Base-by-base conservation (phyloP, 1,284 basidiomycete species). In the Cerioporus squamosus region DNA sequence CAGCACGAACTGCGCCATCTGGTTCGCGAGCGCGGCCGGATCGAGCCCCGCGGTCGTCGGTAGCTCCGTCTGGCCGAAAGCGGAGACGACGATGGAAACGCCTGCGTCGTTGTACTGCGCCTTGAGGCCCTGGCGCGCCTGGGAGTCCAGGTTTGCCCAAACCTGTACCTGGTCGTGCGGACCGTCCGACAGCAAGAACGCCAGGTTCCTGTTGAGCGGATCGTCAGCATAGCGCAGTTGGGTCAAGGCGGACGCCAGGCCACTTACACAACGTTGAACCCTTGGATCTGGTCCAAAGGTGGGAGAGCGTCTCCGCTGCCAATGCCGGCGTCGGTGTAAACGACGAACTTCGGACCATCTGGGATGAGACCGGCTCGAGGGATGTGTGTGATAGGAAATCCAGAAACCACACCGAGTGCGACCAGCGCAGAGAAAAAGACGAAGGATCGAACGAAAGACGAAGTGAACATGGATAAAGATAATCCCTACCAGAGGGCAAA, bases 81-180 rank as follows among this genome's bases (percentile, higher is more conserved):
- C 76, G n/a, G 80, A 78, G 9, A 81, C 80, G 33, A 82, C 70
- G 24, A 83, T 62, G 48, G 76, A 79, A 63, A 82, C 77, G 6
- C 79, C 81, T 1, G 79, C 80, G 20, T 70, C 67, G 24, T 72
- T 71, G 62, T 83, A 83, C 51, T 77, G 69, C 8, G 73, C 65
- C 52, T 80, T 72, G 66, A 80, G 72, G 44, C 67, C 55, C 31
- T 65, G 54, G 18, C 80, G 74, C 22, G 74, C 43, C 24, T 29
- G 44, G 5, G 54, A 47, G 22, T 52, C 53, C 12, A 60, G 54
- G 10, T 10, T 29, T 7, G 29, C 29, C 29, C 29, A 29, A 10
- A 9, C 10, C 29, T 29, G 29, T 9, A 10, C 29, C 10, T 29
- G 29, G 29, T 29, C 29, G 29, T 29, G 29, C 7, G 29, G 29